phyloP scores from a whole-genome alignment of 2,329 filamentous ascomycete species.

The Ophiocordyceps camponoti-saundersi region DNA sequence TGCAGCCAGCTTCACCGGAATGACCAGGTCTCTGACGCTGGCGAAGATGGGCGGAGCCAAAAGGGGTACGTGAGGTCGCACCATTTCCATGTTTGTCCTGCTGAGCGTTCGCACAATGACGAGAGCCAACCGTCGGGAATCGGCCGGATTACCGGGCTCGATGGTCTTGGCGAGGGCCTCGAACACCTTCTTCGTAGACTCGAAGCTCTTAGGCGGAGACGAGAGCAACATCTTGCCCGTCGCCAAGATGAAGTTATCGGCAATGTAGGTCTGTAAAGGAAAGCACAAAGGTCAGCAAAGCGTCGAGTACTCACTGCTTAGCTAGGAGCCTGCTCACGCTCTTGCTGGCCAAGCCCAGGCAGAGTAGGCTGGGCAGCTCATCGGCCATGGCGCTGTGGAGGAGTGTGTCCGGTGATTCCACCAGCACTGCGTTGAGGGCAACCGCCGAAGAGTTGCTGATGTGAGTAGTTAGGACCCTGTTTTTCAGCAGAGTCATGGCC shows the following conservation, averaged over 20 bases:
- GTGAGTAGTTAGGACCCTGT: slow-evolving; percentile 61
- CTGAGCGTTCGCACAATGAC: slow-evolving; percentile 78
- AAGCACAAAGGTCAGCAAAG: slow-evolving; percentile 1
- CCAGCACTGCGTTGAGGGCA: slow-evolving; percentile 72
- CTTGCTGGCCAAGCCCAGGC: slow-evolving; percentile 61
- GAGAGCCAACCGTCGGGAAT: slow-evolving; percentile 71
- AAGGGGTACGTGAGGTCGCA: slow-evolving; percentile 63
- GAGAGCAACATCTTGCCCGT: slow-evolving; percentile 78
- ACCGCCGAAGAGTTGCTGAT: slow-evolving; percentile 67
- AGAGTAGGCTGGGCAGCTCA: slow-evolving; percentile 61
- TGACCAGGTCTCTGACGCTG: slow-evolving; percentile 76
- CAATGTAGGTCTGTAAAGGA: slow-evolving; percentile 49
- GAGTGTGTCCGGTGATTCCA: slow-evolving; percentile 60
- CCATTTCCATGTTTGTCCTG: slow-evolving; percentile 61
- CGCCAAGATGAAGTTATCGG: slow-evolving; percentile 76
- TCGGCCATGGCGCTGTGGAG: slow-evolving; percentile 48
- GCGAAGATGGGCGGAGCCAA: slow-evolving; percentile 78
- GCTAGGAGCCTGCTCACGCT: slow-evolving; percentile 39
- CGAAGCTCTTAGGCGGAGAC: slow-evolving; percentile 51
- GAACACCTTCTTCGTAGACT: slow-evolving; percentile 64
- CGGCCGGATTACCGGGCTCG: slow-evolving; percentile 58
- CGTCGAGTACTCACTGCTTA: neutral
- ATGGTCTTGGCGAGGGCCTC: slow-evolving; percentile 61
- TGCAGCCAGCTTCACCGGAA: slow-evolving; percentile 87
- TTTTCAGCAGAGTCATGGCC: slow-evolving; percentile 41